Evolutionary conservation across 140 eudicot species (phyloP).

Genomic region (Ambrosia hybrid): DNA sequence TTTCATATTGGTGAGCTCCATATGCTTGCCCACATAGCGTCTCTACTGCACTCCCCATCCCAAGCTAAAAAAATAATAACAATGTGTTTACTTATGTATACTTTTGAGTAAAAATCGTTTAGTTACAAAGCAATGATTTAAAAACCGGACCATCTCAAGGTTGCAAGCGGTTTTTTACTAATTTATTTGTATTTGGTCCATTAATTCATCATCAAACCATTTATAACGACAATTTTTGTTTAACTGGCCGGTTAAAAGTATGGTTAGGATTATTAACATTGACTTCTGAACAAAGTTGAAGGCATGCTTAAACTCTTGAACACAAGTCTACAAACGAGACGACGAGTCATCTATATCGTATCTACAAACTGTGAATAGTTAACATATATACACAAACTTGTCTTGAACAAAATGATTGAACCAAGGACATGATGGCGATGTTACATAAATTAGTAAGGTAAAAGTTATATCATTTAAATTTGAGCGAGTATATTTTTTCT

Average conservation of each 20-base stretch:
- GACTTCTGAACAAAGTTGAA: no score
- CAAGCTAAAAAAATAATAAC: slow-evolving; percentile 12
- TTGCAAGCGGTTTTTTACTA: no score
- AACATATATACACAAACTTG: neutral
- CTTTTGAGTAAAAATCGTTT: neutral
- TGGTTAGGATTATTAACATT: no score
- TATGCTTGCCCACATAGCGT: slow-evolving; percentile 42
- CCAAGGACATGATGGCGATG: neutral
- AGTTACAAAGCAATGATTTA: no score
- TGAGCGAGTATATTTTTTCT: neutral
- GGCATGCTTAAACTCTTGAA: no score
- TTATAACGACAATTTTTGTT: neutral
- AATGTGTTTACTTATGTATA: no score
- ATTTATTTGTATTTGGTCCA: no score
- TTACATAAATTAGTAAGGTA: neutral
- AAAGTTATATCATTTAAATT: no score
- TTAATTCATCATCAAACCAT: no score
- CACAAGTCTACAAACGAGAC: neutral
- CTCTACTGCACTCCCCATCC: slow-evolving; percentile 33
- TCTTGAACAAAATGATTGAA: neutral
- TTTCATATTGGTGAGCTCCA: slow-evolving; percentile 32
- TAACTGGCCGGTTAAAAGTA: neutral
- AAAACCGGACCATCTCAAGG: neutral
- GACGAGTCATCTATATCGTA: neutral
- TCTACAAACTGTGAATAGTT: neutral